phyloP scores from a whole-genome alignment of 2,329 filamentous ascomycete genomes.

The Exophiala aquamarina region DNA sequence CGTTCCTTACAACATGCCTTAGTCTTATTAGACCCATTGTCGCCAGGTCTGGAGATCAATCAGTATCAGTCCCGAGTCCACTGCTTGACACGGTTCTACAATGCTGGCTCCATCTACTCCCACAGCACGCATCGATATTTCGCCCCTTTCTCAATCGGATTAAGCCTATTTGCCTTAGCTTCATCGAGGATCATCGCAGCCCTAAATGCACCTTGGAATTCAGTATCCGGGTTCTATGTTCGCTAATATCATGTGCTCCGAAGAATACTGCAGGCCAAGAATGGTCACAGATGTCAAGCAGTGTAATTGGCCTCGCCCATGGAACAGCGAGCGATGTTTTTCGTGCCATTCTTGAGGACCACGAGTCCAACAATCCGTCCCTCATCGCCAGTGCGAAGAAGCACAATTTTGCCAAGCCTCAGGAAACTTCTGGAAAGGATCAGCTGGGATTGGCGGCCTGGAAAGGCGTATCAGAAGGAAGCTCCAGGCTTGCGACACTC shows the following conservation, averaged over 20 bases:
- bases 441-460: conserved; percentile 62
- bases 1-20: conserved; percentile 72
- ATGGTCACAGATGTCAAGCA: conserved; percentile 69
- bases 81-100: conserved; percentile 69
- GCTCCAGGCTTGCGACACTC: conserved; percentile 66
- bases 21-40: conserved; percentile 53
- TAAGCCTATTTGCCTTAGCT: conserved; percentile 57
- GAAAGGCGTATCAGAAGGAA: conserved; percentile 72
- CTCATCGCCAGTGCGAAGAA: conserved; percentile 35
- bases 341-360: conserved; percentile 76
- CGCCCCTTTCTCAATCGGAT: conserved; percentile 73
- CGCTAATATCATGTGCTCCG: conserved; percentile 76
- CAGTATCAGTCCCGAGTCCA: conserved; percentile 33
- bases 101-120: conserved; percentile 69
- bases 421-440: conserved; percentile 41
- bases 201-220: conserved; percentile 56
- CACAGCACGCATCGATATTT: conserved; percentile 80
- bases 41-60: conserved; percentile 8
- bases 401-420: conserved; percentile 36
- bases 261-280: conserved; percentile 77
- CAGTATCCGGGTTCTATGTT: conserved; percentile 65
- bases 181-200: conserved; percentile 58
- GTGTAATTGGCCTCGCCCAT: conserved; percentile 66
- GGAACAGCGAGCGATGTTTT: conserved; percentile 73
- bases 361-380: conserved; percentile 65